phyloP scores from a whole-genome alignment of 2,329 filamentous ascomycete species.

The Aspergillus sp. region DNA sequence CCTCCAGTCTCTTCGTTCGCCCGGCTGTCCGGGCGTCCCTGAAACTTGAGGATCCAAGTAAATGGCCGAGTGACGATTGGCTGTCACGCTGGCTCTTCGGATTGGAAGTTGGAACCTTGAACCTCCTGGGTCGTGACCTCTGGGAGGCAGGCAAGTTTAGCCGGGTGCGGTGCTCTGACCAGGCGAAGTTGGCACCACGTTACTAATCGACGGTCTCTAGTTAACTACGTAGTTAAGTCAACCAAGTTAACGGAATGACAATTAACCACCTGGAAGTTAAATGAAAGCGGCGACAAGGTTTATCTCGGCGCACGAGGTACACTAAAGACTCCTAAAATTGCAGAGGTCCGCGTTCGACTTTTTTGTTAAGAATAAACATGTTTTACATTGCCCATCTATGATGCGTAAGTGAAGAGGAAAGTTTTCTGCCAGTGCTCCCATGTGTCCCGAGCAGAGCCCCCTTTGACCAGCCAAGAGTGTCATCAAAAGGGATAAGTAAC shows the following conservation, averaged over 20 bases:
- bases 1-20: not conserved
- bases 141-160: not conserved
- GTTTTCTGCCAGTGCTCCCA: slow-evolving; percentile 28
- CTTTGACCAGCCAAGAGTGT: slow-evolving; percentile 25
- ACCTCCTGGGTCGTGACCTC: not conserved
- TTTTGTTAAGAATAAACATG: slow-evolving; percentile 19
- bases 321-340: not conserved
- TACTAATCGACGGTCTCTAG: not conserved
- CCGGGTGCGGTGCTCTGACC: too few relatives aligned
- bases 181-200: not conserved
- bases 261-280: too few relatives aligned
- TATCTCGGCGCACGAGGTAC: not conserved
- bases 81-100: not conserved
- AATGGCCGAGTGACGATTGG: not conserved
- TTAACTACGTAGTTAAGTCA: too few relatives aligned
- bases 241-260: too few relatives aligned
- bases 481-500: slow-evolving; percentile 24
- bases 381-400: slow-evolving; percentile 44
- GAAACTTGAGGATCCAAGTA: not conserved
- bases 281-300: not conserved
- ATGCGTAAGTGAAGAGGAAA: slow-evolving; percentile 34
- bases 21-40: not conserved
- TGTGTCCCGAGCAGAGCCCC: slow-evolving; percentile 23
- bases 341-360: not conserved
- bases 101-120: not conserved